Base-by-base conservation (phyloP, 306 rosid genomes). In the Rubus idaeus region DNA sequence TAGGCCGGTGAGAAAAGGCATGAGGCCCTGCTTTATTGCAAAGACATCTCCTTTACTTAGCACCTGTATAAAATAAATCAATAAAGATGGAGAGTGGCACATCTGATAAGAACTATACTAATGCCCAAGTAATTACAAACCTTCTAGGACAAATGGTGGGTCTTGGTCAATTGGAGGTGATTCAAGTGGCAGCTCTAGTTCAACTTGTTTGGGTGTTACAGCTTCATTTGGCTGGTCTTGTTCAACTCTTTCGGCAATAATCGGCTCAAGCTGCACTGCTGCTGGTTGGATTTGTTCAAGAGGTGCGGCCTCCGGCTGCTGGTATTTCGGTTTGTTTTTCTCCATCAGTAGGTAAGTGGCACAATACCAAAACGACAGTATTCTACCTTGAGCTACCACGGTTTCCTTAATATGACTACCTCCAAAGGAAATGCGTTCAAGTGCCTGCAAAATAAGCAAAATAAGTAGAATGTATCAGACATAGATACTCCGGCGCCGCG, bases 251-350 rank as follows among this genome's bases (percentile, higher is more conserved):
- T 84, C 77, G 17, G 80, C 20, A 70, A 75, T 26, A 6, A 87
- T 39, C 63, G 85, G 85, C 78, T 90, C 90, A 0, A 62, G 83
- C 58, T 77, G 82, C 71, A 56, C 71, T 35, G 71, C 81, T 6
- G 86, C 78, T 5, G 85, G 74, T 60, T 76, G 79, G 53, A 40
- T 75, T 73, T 85, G 84, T 45, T 80, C 87, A 45, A 70, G 70
- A 55, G 84, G 83, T 51, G 82, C 79, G 67, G 77, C 74, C 85
- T 87, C 90, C 77, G 90, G 87, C 85, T 66, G 88, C 93, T 95
- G 97, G 88, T 88, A 89, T 79, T 84, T 89, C 52, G 97, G 97
- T 86, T 83, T 90, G 84, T 95, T 95, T 83, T 83, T 95, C 85
- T 79, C 83, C n/a, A 92, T 93, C 84, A 95, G 96, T 79, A 93